Conservation (phyloP, 2,329 filamentous ascomycete genomes). For the Sarocladium oryzae region DNA sequence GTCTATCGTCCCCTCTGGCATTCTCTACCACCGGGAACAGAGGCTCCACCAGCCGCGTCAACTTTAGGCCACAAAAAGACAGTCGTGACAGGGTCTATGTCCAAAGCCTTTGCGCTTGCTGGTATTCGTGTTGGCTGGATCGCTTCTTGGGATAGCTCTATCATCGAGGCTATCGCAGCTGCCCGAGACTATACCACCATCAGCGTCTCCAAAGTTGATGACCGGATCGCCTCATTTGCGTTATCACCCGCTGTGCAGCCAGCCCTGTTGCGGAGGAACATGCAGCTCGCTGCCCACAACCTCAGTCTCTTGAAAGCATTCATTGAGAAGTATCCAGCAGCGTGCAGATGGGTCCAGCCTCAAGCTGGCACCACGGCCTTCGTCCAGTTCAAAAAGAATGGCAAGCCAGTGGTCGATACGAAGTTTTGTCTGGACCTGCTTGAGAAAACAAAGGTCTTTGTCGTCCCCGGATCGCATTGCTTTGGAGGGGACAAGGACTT, state of each 20-base stretch:
- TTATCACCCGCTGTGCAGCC: constrained; percentile 43
- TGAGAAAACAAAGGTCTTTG: constrained; percentile 63
- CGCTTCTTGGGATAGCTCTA: constrained; percentile 53
- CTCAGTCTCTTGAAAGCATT: constrained; percentile 60
- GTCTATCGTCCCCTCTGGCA: constrained; percentile 83
- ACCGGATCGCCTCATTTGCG: constrained; percentile 70
- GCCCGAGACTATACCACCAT: constrained; percentile 82
- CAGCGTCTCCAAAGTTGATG: constrained; percentile 76
- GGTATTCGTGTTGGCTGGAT: constrained; percentile 82
- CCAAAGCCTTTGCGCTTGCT: constrained; percentile 77
- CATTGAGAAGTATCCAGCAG: constrained; percentile 54
- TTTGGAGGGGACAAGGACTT: constrained; percentile 65
- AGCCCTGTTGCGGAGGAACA: constrained; percentile 46
- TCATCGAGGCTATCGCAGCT: constrained; percentile 57
- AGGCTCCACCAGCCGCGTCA: constrained; percentile 57
- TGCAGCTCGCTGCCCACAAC: constrained; percentile 58
- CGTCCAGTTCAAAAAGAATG: constrained; percentile 58
- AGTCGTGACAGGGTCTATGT: constrained; percentile 73
- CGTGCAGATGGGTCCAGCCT: constrained; percentile 66
- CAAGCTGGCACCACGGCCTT: constrained; percentile 76
- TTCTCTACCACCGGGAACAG: constrained; percentile 33
- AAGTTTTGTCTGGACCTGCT: constrained; percentile 64
- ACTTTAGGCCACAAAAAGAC: constrained; percentile 65
- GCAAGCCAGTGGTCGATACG: constrained; percentile 61
- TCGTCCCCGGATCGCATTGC: constrained; percentile 66